These are phyloP conservation scores for Polygonum aviculare DNA, from an alignment of 148 eudicot genomes.

Conservation along the genomic window DNA sequence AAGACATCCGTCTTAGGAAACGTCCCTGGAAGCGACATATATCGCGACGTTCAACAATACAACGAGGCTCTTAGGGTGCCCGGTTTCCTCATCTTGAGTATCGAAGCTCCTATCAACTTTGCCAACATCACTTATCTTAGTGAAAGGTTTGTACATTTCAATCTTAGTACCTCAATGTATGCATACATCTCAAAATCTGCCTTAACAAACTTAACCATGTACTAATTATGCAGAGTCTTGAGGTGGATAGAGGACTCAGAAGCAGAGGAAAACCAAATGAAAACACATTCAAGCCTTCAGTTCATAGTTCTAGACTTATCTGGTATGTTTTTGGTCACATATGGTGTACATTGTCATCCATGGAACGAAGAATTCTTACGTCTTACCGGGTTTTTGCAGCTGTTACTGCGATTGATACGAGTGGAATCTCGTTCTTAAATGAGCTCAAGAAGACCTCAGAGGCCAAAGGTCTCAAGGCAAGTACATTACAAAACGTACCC, in stretches of 20 bases:
- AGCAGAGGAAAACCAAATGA: neutral
- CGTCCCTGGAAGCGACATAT: slow-evolving; percentile 63
- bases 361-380: neutral
- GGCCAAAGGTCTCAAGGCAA: slow-evolving; percentile 5
- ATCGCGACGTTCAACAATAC: slow-evolving; percentile 65
- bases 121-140: slow-evolving; percentile 5
- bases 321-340: neutral
- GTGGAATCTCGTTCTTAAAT: slow-evolving; percentile 9
- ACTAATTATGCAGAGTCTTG: neutral
- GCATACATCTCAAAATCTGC: neutral
- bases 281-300: neutral
- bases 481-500: neutral
- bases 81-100: slow-evolving; percentile 20
- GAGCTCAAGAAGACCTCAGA: neutral
- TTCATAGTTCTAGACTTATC: slow-evolving; percentile 5
- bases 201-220: neutral
- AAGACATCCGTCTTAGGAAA: slow-evolving; percentile 66
- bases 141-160: neutral
- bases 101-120: slow-evolving; percentile 14
- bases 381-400: slow-evolving; percentile 4
- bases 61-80: slow-evolving; percentile 70
- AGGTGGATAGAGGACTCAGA: slow-evolving; percentile 7
- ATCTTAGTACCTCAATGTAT: neutral
- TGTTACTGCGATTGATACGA: slow-evolving; percentile 10
- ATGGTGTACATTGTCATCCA: neutral